Evolutionary conservation across 1,139 yeast genomes (phyloP), one percentile per base, ranked within the genome.

Genomic region (Yamadazyma triangularis): DNA sequence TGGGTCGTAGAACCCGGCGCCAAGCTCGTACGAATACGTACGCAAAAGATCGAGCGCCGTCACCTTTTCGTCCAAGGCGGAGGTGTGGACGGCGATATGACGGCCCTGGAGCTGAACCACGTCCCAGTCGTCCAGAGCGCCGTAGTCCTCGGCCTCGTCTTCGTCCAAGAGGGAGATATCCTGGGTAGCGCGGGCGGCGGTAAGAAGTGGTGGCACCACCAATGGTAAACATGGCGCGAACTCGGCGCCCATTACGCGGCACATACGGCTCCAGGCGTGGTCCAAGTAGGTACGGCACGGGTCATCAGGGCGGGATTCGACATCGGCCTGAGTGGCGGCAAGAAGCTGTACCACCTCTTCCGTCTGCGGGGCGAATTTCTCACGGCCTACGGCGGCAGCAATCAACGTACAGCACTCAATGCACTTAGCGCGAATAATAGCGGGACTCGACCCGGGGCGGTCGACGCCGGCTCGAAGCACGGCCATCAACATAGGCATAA

Each of bases 321-420:
- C 60, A 19, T 71, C 64, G 34, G 73, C 71, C 60, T 91, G 98
- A 42, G 89, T 79, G 22, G 69, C 64, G 8, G 82, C 87, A 47
- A 88, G 80, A 18, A 84, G 61, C 43, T 77, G 78, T 34, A 89
- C 81, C 39, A 89, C 64, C 42, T 85, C 88, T 39, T 73, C 76
- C 26, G 86, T 77, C 49, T 85, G 87, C 15, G 86, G 81, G 14
- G 77, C 64, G 53, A 91, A 89, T 51, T 83, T 85, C 45, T 88
- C 96, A 50, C 81, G 81, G 20, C 98, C 98, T 29, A 91, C 98
- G n/a, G 98, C 98, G 32, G 82, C 67, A 0, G 97, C 97, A 51
- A 91, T 88, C 49, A 93, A 70, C 2, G 97, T 85, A 5, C 95
- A 80, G 59, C 98, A 91, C 60, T 91, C 98, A 44, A 91, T 85